phyloP scores from a whole-genome alignment of 2,329 filamentous ascomycete genomes.

The Shiraia bambusicola region DNA sequence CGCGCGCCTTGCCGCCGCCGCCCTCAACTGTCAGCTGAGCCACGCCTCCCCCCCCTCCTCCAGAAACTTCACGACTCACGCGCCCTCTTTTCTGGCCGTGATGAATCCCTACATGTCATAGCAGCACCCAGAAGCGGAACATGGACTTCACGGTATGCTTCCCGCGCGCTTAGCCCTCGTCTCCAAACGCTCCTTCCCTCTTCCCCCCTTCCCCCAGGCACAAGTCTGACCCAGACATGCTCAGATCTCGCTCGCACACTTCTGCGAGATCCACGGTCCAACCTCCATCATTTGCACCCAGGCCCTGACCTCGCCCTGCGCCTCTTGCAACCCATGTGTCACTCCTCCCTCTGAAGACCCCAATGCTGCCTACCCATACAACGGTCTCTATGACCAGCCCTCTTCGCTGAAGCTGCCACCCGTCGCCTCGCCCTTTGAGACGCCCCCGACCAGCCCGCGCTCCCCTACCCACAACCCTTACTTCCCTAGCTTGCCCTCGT shows the following conservation, averaged over 20 bases:
- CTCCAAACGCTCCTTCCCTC: conserved; percentile 5
- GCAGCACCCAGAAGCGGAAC: conserved; percentile 18
- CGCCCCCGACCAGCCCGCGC: conserved; percentile 45
- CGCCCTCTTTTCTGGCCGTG: conserved; percentile 15
- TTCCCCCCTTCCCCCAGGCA: background rate
- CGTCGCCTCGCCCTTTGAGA: conserved; percentile 43
- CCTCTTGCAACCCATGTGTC: conserved; percentile 53
- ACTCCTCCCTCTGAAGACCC: conserved; percentile 45
- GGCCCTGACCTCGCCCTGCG: conserved; percentile 56
- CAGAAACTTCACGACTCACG: conserved; percentile 12
- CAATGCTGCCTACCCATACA: conserved; percentile 34
- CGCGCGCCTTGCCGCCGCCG: conserved; percentile 18
- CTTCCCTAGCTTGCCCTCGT: conserved; percentile 46
- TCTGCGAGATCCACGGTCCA: conserved; percentile 63
- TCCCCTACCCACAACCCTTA: conserved; percentile 51
- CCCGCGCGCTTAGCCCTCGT: conserved; percentile 19
- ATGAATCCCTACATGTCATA: conserved; percentile 35
- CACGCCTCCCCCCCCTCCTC: conserved; percentile 23
- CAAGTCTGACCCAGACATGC: conserved; percentile 20
- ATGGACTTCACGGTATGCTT: conserved; percentile 46
- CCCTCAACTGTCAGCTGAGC: conserved; percentile 37
- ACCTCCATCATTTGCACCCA: conserved; percentile 64
- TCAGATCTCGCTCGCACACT: conserved; percentile 63
- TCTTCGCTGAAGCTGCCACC: conserved; percentile 35
- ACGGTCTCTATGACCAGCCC: conserved; percentile 39